phyloP scores from a whole-genome alignment of 768 basidiomycete genomes.

The Rhodotorula paludigena region DNA sequence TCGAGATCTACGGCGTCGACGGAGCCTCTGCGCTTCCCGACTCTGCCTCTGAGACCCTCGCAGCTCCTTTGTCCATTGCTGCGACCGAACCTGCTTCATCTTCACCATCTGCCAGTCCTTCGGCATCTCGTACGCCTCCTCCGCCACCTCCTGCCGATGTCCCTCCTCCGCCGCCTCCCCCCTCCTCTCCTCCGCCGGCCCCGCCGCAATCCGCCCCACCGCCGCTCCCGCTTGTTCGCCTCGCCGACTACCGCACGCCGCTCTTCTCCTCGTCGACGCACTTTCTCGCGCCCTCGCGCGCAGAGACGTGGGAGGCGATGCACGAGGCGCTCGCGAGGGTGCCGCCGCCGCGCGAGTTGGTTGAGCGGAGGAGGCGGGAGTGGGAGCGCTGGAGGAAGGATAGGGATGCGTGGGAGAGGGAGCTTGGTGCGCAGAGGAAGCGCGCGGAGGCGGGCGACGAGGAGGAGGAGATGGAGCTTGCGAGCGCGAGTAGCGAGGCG shows the following conservation, averaged over 20 bases:
- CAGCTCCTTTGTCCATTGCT: background rate
- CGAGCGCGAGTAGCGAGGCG: slow-evolving; percentile 3
- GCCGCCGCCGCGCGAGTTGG: background rate
- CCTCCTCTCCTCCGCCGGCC: background rate
- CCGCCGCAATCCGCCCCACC: no score
- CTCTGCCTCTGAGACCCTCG: background rate
- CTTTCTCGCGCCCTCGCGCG: slow-evolving; percentile 19
- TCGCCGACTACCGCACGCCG: slow-evolving; percentile 9
- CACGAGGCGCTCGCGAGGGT: background rate
- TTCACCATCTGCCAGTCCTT: background rate
- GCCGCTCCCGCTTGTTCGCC: slow-evolving; percentile 2
- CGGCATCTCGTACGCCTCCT: background rate
- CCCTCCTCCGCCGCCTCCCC: background rate
- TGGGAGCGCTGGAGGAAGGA: background rate
- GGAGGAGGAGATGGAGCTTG: slow-evolving; percentile 26
- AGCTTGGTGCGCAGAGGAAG: background rate
- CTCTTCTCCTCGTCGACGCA: slow-evolving; percentile 20
- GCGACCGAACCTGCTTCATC: background rate
- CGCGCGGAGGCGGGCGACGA: background rate
- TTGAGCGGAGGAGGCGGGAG: background rate
- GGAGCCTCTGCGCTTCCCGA: no score
- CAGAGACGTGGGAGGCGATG: background rate
- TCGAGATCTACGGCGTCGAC: slow-evolving; percentile 1
- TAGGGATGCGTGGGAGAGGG: background rate
- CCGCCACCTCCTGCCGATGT: background rate